Evolutionary conservation across 345 rosid species (phyloP).

Genomic region (Excoecaria cochinchinensis): DNA sequence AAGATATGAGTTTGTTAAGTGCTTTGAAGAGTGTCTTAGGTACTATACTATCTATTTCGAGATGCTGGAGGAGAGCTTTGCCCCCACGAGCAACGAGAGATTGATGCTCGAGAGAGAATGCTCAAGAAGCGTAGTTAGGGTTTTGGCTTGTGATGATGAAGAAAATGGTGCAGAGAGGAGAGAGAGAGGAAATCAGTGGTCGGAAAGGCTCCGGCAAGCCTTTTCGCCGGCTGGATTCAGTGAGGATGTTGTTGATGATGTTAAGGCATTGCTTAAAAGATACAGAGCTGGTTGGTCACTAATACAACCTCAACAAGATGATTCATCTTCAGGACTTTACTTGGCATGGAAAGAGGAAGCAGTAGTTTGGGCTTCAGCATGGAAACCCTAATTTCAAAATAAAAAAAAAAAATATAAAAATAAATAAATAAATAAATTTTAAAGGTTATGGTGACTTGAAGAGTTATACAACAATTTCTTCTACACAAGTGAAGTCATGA

Average conservation of each 20-base stretch:
- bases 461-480: not conserved
- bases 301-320: slow-evolving; percentile 33
- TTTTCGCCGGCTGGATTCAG: slow-evolving; percentile 48
- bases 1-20: slow-evolving; percentile 49
- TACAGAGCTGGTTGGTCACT: slow-evolving; percentile 59
- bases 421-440: too few relatives aligned
- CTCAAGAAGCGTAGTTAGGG: slow-evolving; percentile 66
- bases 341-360: slow-evolving; percentile 74
- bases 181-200: slow-evolving; percentile 67
- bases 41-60: slow-evolving; percentile 62
- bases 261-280: slow-evolving; percentile 69
- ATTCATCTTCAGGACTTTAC: slow-evolving; percentile 42
- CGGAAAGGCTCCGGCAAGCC: slow-evolving; percentile 36
- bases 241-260: slow-evolving; percentile 68
- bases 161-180: slow-evolving; percentile 44
- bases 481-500: not conserved
- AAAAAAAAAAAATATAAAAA: too few relatives aligned
- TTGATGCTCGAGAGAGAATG: slow-evolving; percentile 70
- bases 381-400: slow-evolving; percentile 63
- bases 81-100: slow-evolving; percentile 59
- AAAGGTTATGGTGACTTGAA: not conserved
- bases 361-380: slow-evolving; percentile 70
- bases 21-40: slow-evolving; percentile 72
- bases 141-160: slow-evolving; percentile 52
- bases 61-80: slow-evolving; percentile 72